Conservation (phyloP, 345 rosid genomes). For the Turnera subulata region DNA sequence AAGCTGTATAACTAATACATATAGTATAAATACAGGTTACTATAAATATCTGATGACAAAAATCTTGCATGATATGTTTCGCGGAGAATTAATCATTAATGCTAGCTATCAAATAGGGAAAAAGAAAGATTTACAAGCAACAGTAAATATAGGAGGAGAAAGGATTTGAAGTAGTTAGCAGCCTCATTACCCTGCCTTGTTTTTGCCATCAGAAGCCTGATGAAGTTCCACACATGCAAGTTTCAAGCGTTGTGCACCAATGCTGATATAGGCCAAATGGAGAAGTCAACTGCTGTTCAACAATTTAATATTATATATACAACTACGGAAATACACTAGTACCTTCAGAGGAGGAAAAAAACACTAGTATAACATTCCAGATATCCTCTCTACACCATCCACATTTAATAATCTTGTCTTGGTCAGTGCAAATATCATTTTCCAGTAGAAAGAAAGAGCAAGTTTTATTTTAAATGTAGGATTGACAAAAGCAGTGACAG, state of each 20-base stretch:
- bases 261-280: slow-evolving; percentile 15
- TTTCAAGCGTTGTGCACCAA: slow-evolving; percentile 33
- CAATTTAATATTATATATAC: too few species aligned
- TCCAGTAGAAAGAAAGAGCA: background rate
- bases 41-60: background rate
- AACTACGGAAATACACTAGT: too few species aligned
- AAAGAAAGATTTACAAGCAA: too few species aligned
- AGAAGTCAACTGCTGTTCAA: too few species aligned
- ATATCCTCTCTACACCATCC: too few species aligned
- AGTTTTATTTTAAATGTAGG: background rate
- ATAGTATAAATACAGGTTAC: background rate
- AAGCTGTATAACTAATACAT: background rate
- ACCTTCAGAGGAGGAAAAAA: too few species aligned
- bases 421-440: background rate
- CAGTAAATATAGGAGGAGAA: too few species aligned
- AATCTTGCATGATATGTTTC: background rate
- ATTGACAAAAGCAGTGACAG: too few species aligned
- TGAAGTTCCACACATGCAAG: slow-evolving; percentile 29
- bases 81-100: too few species aligned
- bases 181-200: slow-evolving; percentile 24
- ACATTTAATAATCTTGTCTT: too few species aligned
- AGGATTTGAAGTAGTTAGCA: background rate
- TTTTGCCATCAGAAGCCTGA: slow-evolving; percentile 23
- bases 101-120: too few species aligned
- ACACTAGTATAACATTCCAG: too few species aligned